These are phyloP conservation scores for Xerophyta viscosa DNA, from an alignment of 106 monocot species.

Conservation along the genomic window DNA sequence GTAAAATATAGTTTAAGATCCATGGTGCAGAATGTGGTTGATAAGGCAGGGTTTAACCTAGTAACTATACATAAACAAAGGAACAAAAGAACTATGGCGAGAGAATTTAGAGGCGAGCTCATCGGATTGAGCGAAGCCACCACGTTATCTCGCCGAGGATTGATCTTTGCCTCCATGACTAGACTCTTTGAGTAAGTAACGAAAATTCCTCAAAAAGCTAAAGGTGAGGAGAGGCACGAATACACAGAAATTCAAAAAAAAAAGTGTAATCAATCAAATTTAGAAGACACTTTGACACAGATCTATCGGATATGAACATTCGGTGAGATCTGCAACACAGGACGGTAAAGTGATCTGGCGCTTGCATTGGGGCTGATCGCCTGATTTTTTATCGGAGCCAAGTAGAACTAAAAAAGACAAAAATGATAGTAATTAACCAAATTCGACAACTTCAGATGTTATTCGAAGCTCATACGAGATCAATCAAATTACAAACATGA, in stretches of 20 bases:
- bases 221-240: constrained; percentile 13
- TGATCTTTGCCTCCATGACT: constrained; percentile 13
- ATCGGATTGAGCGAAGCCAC: constrained; percentile 6
- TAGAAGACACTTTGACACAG: constrained; percentile 37
- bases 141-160: constrained; percentile 1
- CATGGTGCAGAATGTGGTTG: not conserved
- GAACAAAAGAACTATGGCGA: constrained; percentile 2
- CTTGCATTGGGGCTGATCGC: constrained; percentile 25
- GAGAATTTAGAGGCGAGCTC: constrained; percentile 8
- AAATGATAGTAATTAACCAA: no score
- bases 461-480: no score
- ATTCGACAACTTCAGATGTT: no score
- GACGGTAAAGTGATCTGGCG: constrained; percentile 16
- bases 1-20: no score
- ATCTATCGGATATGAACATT: constrained; percentile 1
- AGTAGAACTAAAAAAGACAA: no score
- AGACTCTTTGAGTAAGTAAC: constrained; percentile 2
- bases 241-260: not conserved
- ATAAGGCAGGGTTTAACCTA: constrained; percentile 8
- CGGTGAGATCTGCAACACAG: constrained; percentile 32
- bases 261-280: not conserved
- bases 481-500: no score
- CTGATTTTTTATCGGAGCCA: no score
- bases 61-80: not conserved
- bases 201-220: constrained; percentile 7